A percentile compares a stretch with the other conserved stretches of the same genome.
Evolutionary conservation across 108 stramenopile species (phyloP).

Genomic region (Nitzschia palea): DNA sequence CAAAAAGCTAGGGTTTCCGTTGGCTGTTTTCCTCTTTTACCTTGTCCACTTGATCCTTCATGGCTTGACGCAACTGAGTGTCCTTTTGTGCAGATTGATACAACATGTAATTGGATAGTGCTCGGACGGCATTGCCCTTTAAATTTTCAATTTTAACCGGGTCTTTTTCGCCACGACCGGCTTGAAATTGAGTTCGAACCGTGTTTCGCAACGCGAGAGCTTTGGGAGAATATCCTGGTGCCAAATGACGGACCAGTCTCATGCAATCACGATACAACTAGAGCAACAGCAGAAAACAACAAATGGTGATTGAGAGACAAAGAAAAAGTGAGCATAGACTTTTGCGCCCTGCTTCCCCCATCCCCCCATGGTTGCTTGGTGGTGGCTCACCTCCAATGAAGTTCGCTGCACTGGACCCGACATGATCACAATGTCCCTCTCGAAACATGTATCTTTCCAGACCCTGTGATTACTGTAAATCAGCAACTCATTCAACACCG

Average conservation of each 20-base stretch:
- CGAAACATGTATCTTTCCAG: no score
- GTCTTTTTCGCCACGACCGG: slow-evolving; percentile 41
- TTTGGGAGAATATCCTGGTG: slow-evolving; percentile 79
- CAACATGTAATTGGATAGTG: slow-evolving; percentile 85
- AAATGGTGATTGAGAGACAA: not conserved
- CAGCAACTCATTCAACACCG: no score
- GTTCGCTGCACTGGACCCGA: slow-evolving; percentile 29
- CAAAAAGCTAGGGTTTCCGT: no score
- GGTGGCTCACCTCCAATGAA: slow-evolving; percentile 34
- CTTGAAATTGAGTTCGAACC: slow-evolving; percentile 68
- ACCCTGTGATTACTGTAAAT: no score
- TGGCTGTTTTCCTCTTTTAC: slow-evolving; percentile 1
- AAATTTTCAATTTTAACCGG: slow-evolving; percentile 50
- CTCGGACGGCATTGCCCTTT: slow-evolving; percentile 80
- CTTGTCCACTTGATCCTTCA: slow-evolving; percentile 36
- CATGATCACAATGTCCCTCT: no score
- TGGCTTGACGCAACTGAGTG: slow-evolving; percentile 45
- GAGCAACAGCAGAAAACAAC: not conserved
- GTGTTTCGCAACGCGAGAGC: slow-evolving; percentile 65
- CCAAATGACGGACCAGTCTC: slow-evolving; percentile 72
- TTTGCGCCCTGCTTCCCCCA: no score
- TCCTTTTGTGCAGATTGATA: slow-evolving; percentile 78
- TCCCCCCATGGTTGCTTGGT: no score
- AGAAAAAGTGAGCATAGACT: not conserved
- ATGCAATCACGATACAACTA: slow-evolving; percentile 86